These are phyloP conservation scores for Closterium sp. DNA, from an alignment of 139 green algal genomes.

Conservation along the genomic window DNA sequence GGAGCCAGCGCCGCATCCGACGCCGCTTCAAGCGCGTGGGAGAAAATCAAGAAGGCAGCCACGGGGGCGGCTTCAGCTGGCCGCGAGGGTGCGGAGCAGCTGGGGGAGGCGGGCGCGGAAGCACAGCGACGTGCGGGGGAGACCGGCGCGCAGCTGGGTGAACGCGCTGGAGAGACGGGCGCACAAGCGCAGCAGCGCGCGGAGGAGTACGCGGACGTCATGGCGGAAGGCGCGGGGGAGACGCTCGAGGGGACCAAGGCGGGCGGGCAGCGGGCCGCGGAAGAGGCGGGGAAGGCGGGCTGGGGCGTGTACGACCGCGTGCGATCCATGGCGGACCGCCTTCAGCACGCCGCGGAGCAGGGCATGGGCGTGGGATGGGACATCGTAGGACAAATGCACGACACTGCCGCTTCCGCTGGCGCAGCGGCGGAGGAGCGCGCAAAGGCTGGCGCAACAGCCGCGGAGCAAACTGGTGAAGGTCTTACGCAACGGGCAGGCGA, in stretches of 20 bases:
- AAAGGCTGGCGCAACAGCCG: neutral
- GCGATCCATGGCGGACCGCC: neutral
- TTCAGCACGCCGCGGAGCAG: neutral
- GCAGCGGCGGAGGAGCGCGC: neutral
- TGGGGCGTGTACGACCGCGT: neutral
- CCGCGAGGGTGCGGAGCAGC: neutral
- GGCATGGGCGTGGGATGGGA: neutral
- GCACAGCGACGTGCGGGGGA: neutral
- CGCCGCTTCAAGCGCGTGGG: neutral
- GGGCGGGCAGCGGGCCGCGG: neutral
- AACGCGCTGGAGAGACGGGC: neutral
- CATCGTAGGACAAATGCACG: neutral
- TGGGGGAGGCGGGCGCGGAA: neutral
- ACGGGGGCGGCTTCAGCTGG: neutral
- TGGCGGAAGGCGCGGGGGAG: neutral
- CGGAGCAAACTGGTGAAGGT: neutral
- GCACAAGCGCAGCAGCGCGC: neutral
- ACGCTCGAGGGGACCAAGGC: neutral
- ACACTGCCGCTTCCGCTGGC: neutral
- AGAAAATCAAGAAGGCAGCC: neutral
- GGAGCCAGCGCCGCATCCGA: neutral
- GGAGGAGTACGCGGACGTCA: neutral
- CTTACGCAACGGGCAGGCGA: neutral
- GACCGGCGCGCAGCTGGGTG: neutral
- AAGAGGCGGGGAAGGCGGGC: neutral